Percentiles rank a stretch among this genome's conserved stretches.
These are phyloP conservation scores for Rhamnella rubrinervis DNA, from an alignment of 331 rosid genomes.

Conservation along the genomic window DNA sequence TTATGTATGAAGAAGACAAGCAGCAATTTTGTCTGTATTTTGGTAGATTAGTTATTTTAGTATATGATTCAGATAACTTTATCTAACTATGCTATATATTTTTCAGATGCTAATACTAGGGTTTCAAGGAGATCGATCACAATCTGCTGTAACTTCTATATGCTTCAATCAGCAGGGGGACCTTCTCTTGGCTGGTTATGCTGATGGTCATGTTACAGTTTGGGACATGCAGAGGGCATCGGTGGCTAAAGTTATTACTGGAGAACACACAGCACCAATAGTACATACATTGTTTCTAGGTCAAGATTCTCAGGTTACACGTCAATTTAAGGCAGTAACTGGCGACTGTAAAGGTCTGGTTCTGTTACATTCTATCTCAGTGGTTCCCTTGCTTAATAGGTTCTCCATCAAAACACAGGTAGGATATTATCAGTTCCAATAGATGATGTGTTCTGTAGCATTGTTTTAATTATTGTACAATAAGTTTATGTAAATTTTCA, in stretches of 20 bases:
- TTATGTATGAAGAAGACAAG: too few relatives aligned
- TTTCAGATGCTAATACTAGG: conserved; percentile 80
- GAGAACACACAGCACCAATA: conserved; percentile 88
- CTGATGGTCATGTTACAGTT: conserved; percentile 80
- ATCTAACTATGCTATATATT: conserved; percentile 3
- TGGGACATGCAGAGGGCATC: conserved; percentile 89
- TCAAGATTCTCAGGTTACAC: conserved; percentile 87
- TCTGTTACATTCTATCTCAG: conserved; percentile 69
- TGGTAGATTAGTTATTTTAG: too few relatives aligned
- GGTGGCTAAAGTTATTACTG: conserved; percentile 69
- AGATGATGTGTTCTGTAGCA: conserved; percentile 11
- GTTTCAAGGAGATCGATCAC: conserved; percentile 77
- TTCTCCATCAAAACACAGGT: conserved; percentile 87
- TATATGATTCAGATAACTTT: too few relatives aligned
- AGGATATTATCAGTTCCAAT: conserved; percentile 23
- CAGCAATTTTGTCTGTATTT: too few relatives aligned
- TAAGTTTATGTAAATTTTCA: background rate
- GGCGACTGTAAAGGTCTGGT: conserved; percentile 97
- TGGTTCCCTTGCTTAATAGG: conserved; percentile 72
- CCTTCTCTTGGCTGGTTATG: conserved; percentile 92
- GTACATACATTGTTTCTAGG: conserved; percentile 86
- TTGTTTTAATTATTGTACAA: background rate
- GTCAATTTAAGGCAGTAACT: conserved; percentile 89
- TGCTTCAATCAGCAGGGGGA: conserved; percentile 96
- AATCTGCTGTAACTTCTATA: conserved; percentile 78